Base-by-base conservation (phyloP, 352 stramenopile species). In the Phytophthora megakarya region DNA sequence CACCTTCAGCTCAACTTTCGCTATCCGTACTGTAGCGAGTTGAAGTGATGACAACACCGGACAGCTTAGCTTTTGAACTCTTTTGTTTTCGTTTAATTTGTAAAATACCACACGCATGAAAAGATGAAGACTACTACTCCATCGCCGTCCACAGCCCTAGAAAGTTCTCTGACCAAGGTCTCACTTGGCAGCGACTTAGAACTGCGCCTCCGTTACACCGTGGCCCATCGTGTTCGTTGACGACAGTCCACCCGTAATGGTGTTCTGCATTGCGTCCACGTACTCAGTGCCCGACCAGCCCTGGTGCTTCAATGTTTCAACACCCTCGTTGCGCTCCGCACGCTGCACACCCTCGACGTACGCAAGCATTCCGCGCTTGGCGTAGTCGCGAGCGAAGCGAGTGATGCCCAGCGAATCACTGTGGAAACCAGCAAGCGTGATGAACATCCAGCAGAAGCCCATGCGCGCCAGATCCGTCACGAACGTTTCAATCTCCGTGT, bases 371-470 rank as follows among this genome's bases (percentile, higher is more conserved):
- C 73, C 88, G 56, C 86, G 97, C 72, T 80, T 82, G 56, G 84
- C 95, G 96, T 81, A 93, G 84, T 93, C 86, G 62, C 96, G 87
- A 8, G 97, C 95, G 46, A 99, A 96, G 52, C 97, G 83, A 1
- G 97, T 98, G 33, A 98, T 98, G 70, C 96, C 89, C 26, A 99
- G 89, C 51, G 96, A 98, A 77, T 99, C 97, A 43, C 90, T 95
- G 86, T 99, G 97, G 85, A 99, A 99, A 57, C 97, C 97, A 51
- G 97, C 97, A 40, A 99, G 86, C 46, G 97, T 99, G 61, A 99
- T 99, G 76, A 99, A 99, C 82, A 99, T 97, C 95, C 96, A 99
- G 49, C 92, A 96, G 78, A 98, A 99, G 58, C 97, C 97, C 53
- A 99, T 80, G 37, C 86, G 84, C 26, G 90, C 97, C 37, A 99